Evolutionary conservation across 177 flowering plant species (phyloP), one percentile per base, ranked within the genome.

Genomic region (Vitis hybrid): DNA sequence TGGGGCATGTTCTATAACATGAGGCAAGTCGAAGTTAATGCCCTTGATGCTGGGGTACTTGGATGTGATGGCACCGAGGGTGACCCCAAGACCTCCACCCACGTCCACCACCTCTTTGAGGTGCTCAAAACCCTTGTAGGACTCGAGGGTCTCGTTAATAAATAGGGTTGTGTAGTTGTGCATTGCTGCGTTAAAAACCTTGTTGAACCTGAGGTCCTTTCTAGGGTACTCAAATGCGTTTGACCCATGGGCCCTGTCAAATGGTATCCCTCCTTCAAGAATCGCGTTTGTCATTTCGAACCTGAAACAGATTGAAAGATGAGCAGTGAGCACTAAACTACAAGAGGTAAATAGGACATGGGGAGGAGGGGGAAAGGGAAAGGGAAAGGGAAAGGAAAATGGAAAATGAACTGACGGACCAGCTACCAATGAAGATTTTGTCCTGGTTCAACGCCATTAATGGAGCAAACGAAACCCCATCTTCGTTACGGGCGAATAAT

Each of bases 261-360:
- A 81, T 29, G 84, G 76, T 16, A 71, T 31, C 50, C 73, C 82
- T 39, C 84, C 84, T 50, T 76, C 77, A 0, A 79, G 18, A 50
- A 81, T 22, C 15, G 80, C 72, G 20, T 70, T 68, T 52, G 73
- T 80, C 13, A 77, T 53, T 1, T 75, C 10, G 10, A 31, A 53
- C 83, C 83, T 80, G 22, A 29, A 34, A 1, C 20, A 20, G 20
- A 20, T 20, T 20, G 0, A 20, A 20, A 20, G 20, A 20, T 20
- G 20, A 20, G 20, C 20, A 20, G 1, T 20, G 20, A 20, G 20
- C 22, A 20, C 22, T 20, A 20, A 20, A 20, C 22, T 20, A 14
- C n/a, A 4, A 11, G 45, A 12, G 18, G 8, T 58, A 5, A 20
- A 20, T 20, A 20, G 22, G 22, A 20, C 22, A 20, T 20, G 22